Base-by-base conservation (phyloP, 805 yeast species). In the Jamesozyma rosinii region DNA sequence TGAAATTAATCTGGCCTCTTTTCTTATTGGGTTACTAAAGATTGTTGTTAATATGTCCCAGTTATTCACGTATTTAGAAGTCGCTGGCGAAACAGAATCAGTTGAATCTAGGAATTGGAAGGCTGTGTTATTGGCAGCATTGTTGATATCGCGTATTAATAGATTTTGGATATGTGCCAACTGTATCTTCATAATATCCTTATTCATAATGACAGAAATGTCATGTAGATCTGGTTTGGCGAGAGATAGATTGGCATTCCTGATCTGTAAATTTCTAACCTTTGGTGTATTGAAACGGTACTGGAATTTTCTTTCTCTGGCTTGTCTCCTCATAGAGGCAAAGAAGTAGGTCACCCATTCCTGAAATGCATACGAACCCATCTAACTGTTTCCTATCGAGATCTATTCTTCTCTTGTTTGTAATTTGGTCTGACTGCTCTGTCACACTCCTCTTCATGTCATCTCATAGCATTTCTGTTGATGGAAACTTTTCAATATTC, bases 241-340 rank as follows among this genome's bases (percentile, higher is more conserved):
- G 24, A 41, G 19, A 18, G 14, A 9, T 6, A 13, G 14, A 6
- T 26, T 21, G 4, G 24, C 15, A 10, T 22, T 10, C 17, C 32
- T 26, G 2, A 29, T 4, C 26, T 37, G 33, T 14, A 43, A 24
- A 3, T 38, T 29, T 33, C 42, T 45, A 21, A 51, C 44, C 18
- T 39, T 41, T 19, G 46, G 45, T 14, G 44, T 44, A 35, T 43
- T 49, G 37, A 38, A 26, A 37, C 34, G 43, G 39, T 47, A 51
- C 34, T 41, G 40, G 37, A 37, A 49, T 17, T 42, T 43, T 15
- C 37, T 43, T 11, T 37, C 42, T 5, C 17, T 18, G 3, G 45
- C 33, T 20, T 35, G 17, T 18, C 48, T 35, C 24, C 48, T 42
- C 17, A 45, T 8, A 2, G 45, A 42, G n/a, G 42, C 45, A 37